Conservation (phyloP, 2,329 filamentous ascomycete species). For the Hypoxylon rubiginosum region DNA sequence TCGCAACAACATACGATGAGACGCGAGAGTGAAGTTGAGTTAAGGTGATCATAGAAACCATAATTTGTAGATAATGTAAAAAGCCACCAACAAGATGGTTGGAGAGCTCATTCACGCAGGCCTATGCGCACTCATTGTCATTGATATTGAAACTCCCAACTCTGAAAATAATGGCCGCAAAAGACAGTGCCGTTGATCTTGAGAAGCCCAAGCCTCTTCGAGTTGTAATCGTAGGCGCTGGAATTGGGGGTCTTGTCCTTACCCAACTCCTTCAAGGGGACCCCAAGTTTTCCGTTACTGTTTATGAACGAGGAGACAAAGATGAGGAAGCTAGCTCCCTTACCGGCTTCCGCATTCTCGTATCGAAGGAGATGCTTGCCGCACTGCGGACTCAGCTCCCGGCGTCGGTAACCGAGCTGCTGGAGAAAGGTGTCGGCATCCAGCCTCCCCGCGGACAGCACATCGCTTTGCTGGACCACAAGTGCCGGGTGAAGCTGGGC, state of each 20-base stretch:
- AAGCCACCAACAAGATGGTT: too few relatives aligned
- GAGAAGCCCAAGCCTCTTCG: conserved; percentile 17
- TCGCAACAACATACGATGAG: background rate
- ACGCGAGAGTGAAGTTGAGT: too few relatives aligned
- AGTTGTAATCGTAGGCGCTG: conserved; percentile 16
- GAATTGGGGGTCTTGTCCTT: conserved; percentile 15
- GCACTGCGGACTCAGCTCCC: conserved; percentile 9
- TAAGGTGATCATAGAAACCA: too few relatives aligned
- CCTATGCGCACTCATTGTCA: too few relatives aligned
- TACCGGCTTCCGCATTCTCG: conserved; percentile 17
- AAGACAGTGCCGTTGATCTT: background rate
- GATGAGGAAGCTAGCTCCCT: conserved; percentile 16
- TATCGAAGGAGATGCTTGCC: conserved; percentile 15
- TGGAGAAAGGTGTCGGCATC: conserved; percentile 13
- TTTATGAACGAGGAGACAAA: conserved; percentile 14
- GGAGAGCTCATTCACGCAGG: too few relatives aligned
- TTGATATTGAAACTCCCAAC: background rate
- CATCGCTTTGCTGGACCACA: conserved; percentile 16
- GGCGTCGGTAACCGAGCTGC: conserved; percentile 1
- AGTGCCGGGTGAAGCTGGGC: conserved; percentile 12
- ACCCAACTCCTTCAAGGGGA: conserved; percentile 17
- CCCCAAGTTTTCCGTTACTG: conserved; percentile 15
- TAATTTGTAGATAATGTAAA: too few relatives aligned
- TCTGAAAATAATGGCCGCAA: conserved; percentile 1
- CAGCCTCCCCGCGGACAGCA: conserved; percentile 12